These are phyloP conservation scores for Suillus alpinus DNA, from an alignment of 768 basidiomycete genomes.

Conservation along the genomic window DNA sequence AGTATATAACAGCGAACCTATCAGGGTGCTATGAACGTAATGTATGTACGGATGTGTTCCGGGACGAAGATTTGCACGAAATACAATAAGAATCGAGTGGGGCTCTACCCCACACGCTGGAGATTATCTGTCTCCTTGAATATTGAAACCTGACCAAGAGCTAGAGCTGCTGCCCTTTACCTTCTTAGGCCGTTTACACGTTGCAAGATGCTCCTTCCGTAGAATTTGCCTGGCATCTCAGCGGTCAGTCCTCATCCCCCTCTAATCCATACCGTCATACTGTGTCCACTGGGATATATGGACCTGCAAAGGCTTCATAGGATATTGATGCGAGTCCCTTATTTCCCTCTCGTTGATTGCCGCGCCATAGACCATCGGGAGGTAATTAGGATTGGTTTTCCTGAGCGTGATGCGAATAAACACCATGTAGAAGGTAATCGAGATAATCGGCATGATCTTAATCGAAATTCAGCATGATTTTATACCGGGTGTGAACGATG, in stretches of 20 bases:
- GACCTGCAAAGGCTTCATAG: not conserved
- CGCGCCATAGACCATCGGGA: not conserved
- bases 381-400: not conserved
- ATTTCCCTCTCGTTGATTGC: not conserved
- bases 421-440: slow-evolving; percentile 25
- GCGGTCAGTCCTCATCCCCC: not conserved
- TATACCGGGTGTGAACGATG: not conserved
- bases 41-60: not conserved
- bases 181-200: not conserved
- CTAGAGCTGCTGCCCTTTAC: not conserved
- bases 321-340: not conserved
- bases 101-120: not conserved
- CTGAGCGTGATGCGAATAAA: slow-evolving; percentile 19
- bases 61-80: not conserved
- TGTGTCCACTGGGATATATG: not conserved
- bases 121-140: not conserved
- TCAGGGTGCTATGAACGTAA: not conserved
- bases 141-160: not conserved
- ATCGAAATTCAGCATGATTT: not conserved
- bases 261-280: not conserved
- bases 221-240: not conserved
- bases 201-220: not conserved
- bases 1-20: not conserved
- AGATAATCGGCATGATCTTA: slow-evolving; percentile 23
- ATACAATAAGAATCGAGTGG: not conserved